Conservation (phyloP, 441 rosid species). For the Viola pubescens region DNA sequence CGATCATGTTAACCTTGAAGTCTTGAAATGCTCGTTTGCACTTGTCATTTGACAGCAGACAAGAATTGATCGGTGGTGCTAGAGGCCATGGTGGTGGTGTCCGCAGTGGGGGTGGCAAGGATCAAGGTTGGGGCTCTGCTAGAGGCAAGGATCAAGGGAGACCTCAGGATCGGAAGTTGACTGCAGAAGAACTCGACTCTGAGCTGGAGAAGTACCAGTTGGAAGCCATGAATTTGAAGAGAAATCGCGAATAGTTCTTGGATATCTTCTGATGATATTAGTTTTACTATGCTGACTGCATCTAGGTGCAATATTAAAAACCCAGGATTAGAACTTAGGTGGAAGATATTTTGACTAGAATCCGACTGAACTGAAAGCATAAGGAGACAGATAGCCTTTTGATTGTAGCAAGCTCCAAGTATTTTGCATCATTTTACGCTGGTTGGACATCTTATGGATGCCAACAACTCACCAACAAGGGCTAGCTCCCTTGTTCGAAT, state of each 20-base stretch:
- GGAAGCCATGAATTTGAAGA: constrained; percentile 52
- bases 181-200: constrained; percentile 79
- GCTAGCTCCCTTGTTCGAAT: too few relatives aligned
- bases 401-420: too few relatives aligned
- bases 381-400: too few relatives aligned
- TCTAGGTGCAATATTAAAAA: not conserved
- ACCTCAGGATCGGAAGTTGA: constrained; percentile 43
- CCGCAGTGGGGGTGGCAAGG: constrained; percentile 27
- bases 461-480: too few relatives aligned
- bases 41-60: constrained; percentile 15
- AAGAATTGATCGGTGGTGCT: constrained; percentile 1
- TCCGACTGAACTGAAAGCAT: not conserved
- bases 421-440: too few relatives aligned
- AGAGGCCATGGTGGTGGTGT: constrained; percentile 35
- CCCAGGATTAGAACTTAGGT: not conserved
- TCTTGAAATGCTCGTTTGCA: not conserved
- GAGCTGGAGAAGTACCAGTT: constrained; percentile 67
- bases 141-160: constrained; percentile 47
- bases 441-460: too few relatives aligned
- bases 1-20: not conserved
- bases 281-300: not conserved
- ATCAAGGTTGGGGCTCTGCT: constrained; percentile 25
- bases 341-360: not conserved
- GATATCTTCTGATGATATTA: not conserved
- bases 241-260: constrained; percentile 10